Base-by-base conservation (phyloP, 495 filamentous ascomycete species). In the Beverwykella pulmonaria region DNA sequence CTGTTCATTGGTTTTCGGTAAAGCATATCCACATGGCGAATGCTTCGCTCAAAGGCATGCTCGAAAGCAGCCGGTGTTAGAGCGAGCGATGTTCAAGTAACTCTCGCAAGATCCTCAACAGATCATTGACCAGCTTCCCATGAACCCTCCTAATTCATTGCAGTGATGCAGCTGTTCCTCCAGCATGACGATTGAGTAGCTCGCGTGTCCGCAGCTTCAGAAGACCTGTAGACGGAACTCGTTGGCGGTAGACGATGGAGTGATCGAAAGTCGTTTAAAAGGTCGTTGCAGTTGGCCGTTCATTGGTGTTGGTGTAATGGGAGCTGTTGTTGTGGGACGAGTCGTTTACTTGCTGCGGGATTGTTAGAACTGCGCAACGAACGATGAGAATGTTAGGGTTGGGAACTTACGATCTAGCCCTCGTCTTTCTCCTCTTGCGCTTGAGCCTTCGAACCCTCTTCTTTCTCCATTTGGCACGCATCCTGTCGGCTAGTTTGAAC, bases 391-490 rank as follows among this genome's bases (percentile, higher is more conserved):
- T 27, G 52, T 14, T 20, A 48, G 41, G 34, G 27, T 23, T 47
- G 10, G 29, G 27, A 62, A 81, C 88, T 83, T 85, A 96, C 92
- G 85, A 89, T 83, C 92, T 83, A 71, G 92, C 93, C 78, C 93
- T 88, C 82, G 92, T 94, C 92, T 97, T 97, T 92, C 93, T 93
- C 81, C 93, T 89, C 92, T 97, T 97, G 80, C 91, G 87, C 88
- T 97, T 97, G 81, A 97, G 90, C 81, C 93, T 88, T 70, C 93
- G 89, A 83, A 95, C 92, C 78, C 93, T 86, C 92, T 97, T 97
- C 90, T 97, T 97, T 87, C 92, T 92, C 92, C 92, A 97, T 85
- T 97, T 97, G 75, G 91, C 91, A 92, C 92, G 92, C 92, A 97
- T 95, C 87, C 86, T 93, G 77, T 74, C 67, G 61, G 72, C 62